A percentile compares a stretch with the other conserved stretches of the same genome.
These are phyloP conservation scores for Ceratocystis colombiana DNA, from an alignment of 2,329 filamentous ascomycete species.

Conservation along the genomic window DNA sequence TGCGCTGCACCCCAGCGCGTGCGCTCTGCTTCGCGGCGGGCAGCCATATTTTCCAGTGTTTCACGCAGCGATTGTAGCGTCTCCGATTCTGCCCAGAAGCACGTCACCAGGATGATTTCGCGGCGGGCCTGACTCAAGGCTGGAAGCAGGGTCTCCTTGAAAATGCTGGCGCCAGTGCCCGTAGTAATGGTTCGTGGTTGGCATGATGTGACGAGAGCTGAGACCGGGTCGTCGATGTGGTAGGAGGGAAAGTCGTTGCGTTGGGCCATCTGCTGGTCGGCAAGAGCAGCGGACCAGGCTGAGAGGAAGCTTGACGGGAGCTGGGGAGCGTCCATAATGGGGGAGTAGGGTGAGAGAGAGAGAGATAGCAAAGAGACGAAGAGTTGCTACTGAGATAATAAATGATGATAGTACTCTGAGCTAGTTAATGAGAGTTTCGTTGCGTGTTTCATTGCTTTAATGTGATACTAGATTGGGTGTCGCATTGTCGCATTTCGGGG, in stretches of 20 bases:
- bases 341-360: background rate
- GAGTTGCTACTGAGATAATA: too few relatives aligned
- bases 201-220: constrained; percentile 41
- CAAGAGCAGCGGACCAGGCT: constrained; percentile 19
- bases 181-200: constrained; percentile 41
- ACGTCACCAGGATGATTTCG: constrained; percentile 68
- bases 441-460: too few relatives aligned
- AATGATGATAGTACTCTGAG: too few relatives aligned
- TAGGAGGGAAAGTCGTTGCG: constrained; percentile 41
- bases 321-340: background rate
- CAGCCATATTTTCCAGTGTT: constrained; percentile 50
- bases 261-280: constrained; percentile 31
- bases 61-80: constrained; percentile 49
- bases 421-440: too few relatives aligned
- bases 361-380: background rate
- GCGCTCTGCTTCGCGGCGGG: constrained; percentile 33
- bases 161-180: constrained; percentile 50
- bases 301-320: constrained; percentile 19
- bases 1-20: constrained; percentile 17
- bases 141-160: constrained; percentile 46
- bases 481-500: background rate
- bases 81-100: constrained; percentile 65
- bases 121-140: constrained; percentile 49
- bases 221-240: constrained; percentile 36
- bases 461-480: background rate